Base-by-base conservation (phyloP, 2,329 filamentous ascomycete species). In the Talaromyces amestolkiae region DNA sequence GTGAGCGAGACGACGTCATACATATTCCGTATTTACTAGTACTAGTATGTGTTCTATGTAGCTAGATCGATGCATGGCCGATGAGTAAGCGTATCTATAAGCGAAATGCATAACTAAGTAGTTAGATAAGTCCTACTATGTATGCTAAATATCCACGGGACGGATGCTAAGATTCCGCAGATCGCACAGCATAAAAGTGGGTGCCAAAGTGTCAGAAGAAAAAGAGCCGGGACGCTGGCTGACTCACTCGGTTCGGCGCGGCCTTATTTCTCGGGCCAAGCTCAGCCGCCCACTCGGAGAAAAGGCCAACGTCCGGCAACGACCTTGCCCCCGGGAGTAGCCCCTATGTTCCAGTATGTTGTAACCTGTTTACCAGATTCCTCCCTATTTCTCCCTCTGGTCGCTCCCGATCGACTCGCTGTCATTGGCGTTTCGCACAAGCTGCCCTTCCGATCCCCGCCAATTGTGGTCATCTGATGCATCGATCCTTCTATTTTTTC, bases 381-480 rank as follows among this genome's bases (percentile, higher is more conserved):
- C 49, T 56, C 53, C 53, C 56, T 59, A 59, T 43, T 43, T 59
- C 56, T 59, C 37, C 56, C 56, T 59, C 56, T 59, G 15, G 24
- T 58, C 37, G 24, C 56, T 58, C 56, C 35, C n/a, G 37, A 58
- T 58, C 31, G 54, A 39, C 37, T 33, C 19, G 22, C 39, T 59
- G 56, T 17, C 37, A 59, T 59, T 59, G 56, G 56, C 17, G 35
- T 58, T 35, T 24, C 19, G 7, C 35, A 11, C 56, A 41, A 13
- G 22, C 37, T 41, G 39, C 37, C 24, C 56, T 45, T 59, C 56
- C 56, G 56, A 53, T 54, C 33, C 54, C 63, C 43, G 54, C 54
- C 41, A 41, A 22, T 22, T 43, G 37, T 10, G 27, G 54, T 49
- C 64, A 65, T 63, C 64, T 65, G 64, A 65, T 51, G 27, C 8